Percentiles rank a stretch among this genome's conserved stretches.
These are phyloP conservation scores for Aspergillaceae sp. DNA, from an alignment of 2,329 filamentous ascomycete genomes.

Conservation along the genomic window DNA sequence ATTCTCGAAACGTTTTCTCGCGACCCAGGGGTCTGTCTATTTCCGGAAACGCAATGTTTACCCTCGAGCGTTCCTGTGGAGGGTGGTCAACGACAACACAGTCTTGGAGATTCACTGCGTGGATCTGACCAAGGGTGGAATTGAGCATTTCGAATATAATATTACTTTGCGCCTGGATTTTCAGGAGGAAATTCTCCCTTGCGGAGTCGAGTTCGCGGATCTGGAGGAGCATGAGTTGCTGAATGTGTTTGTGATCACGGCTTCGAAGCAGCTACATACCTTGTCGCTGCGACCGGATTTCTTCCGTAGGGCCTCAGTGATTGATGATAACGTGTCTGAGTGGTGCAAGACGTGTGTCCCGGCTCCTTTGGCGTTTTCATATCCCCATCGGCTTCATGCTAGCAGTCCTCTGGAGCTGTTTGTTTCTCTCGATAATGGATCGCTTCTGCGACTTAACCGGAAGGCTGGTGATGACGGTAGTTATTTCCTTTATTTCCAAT, in stretches of 20 bases:
- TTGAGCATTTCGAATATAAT: slow-evolving; percentile 56
- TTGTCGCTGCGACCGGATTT: slow-evolving; percentile 74
- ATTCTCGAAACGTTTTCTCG: slow-evolving; percentile 65
- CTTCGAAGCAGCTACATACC: slow-evolving; percentile 70
- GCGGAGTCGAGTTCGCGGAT: slow-evolving; percentile 77
- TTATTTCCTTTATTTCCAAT: slow-evolving; percentile 4
- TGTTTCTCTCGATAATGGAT: slow-evolving; percentile 51
- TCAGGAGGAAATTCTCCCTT: slow-evolving; percentile 60
- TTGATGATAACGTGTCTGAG: slow-evolving; percentile 65
- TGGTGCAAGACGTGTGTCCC: slow-evolving; percentile 68
- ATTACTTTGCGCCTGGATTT: slow-evolving; percentile 73
- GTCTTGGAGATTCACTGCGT: slow-evolving; percentile 74
- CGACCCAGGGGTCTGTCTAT: slow-evolving; percentile 72
- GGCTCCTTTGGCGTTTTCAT: slow-evolving; percentile 65
- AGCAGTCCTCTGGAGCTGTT: slow-evolving; percentile 65
- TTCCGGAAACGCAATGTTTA: slow-evolving; percentile 67
- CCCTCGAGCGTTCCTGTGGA: slow-evolving; percentile 84
- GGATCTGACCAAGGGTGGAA: slow-evolving; percentile 65
- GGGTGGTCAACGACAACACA: slow-evolving; percentile 70
- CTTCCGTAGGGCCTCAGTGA: slow-evolving; percentile 61
- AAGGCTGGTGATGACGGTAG: slow-evolving; percentile 45
- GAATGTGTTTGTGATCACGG: slow-evolving; percentile 70
- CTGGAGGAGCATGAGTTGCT: slow-evolving; percentile 67
- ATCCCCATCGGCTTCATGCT: slow-evolving; percentile 72
- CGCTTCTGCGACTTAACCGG: slow-evolving; percentile 58